Percentiles rank a stretch among this genome's conserved stretches.
Conservation (phyloP, 768 basidiomycete genomes). For the Serendipita sp. region DNA sequence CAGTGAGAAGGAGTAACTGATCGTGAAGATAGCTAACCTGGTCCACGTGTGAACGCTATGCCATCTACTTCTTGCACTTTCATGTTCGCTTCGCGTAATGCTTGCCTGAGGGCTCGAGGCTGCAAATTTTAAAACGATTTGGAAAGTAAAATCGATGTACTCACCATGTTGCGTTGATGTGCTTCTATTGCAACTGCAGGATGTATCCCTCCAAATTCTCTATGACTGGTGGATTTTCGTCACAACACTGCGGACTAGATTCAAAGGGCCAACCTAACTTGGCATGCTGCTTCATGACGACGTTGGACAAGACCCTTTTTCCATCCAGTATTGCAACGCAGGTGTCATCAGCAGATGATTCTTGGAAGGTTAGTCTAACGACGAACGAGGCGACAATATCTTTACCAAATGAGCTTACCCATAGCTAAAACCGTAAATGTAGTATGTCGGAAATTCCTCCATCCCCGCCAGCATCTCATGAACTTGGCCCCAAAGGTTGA, state of each 20-base stretch:
- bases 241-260: not conserved
- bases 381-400: not conserved
- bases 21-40: constrained; percentile 29
- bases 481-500: not conserved
- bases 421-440: constrained; percentile 18
- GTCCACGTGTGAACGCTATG: constrained; percentile 81
- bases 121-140: constrained; percentile 16
- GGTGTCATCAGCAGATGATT: constrained; percentile 88
- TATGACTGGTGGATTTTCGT: constrained; percentile 28
- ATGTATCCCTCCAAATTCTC: constrained; percentile 55
- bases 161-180: constrained; percentile 67
- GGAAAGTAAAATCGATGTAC: constrained; percentile 10
- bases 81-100: constrained; percentile 49
- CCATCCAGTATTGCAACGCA: constrained; percentile 77
- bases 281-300: constrained; percentile 69
- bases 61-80: constrained; percentile 55
- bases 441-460: not conserved
- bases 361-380: constrained; percentile 23
- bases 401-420: not conserved
- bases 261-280: constrained; percentile 25
- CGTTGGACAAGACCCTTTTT: constrained; percentile 54
- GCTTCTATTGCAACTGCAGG: constrained; percentile 59
- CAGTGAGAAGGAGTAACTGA: constrained; percentile 7
- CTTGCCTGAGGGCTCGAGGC: constrained; percentile 57
- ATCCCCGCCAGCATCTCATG: not conserved